Conservation (phyloP, 1,284 basidiomycete genomes). For the Rhodotorula sp. region DNA sequence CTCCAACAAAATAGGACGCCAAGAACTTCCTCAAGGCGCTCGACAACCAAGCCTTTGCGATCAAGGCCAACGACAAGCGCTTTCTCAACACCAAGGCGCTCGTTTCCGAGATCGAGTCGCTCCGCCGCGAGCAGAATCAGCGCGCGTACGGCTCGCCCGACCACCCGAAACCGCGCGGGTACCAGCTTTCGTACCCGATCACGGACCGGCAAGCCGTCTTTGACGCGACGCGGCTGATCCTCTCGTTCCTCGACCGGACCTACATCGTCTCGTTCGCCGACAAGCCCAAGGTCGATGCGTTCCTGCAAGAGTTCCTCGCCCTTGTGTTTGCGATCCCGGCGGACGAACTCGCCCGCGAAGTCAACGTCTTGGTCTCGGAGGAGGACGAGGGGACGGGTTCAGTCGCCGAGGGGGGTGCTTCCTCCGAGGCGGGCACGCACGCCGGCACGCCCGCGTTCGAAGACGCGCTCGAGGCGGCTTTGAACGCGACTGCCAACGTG, state of each 20-base stretch:
- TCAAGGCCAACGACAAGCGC: conserved; percentile 97
- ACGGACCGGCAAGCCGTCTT: conserved; percentile 76
- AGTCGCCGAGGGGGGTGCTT: conserved; percentile 56
- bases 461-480: conserved; percentile 18
- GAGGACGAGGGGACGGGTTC: conserved; percentile 30
- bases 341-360: conserved; percentile 33
- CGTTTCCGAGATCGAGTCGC: conserved; percentile 79
- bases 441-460: conserved; percentile 16
- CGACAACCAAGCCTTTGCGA: conserved; percentile 91
- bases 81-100: conserved; percentile 85
- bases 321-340: conserved; percentile 40
- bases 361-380: conserved; percentile 11
- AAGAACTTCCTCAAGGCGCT: conserved; percentile 97
- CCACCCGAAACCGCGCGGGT: conserved; percentile 47
- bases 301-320: conserved; percentile 80
- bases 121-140: conserved; percentile 68
- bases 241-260: conserved; percentile 84
- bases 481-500: background rate
- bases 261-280: conserved; percentile 69
- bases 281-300: conserved; percentile 76
- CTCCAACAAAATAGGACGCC: conserved; percentile 59
- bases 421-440: conserved; percentile 58
- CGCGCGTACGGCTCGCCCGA: conserved; percentile 26
- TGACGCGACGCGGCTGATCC: conserved; percentile 84
- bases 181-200: conserved; percentile 78